Conservation (phyloP, 768 basidiomycete genomes). For the Leucosporidium yakuticum region DNA sequence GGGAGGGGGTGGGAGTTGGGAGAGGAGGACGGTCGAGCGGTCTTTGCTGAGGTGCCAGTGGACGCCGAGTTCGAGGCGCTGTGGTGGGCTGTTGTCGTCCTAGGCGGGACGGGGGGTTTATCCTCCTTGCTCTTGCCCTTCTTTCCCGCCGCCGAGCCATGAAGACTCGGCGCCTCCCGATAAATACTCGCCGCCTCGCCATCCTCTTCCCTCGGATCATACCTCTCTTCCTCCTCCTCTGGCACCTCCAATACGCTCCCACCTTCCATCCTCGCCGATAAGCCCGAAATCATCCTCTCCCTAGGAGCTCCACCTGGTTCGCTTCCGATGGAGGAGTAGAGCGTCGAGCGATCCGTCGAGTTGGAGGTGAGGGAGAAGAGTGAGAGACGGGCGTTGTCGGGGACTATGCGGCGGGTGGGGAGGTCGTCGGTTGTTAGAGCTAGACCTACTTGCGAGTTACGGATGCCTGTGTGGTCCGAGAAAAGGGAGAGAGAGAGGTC, state of each 20-base stretch:
- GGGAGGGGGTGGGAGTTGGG: neutral
- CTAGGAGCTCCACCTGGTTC: neutral
- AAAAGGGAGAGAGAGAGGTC: too few relatives aligned
- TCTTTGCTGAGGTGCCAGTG: too few relatives aligned
- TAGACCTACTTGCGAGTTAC: slow-evolving; percentile 1
- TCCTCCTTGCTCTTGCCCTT: neutral
- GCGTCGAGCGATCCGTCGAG: slow-evolving; percentile 6
- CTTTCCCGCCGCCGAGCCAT: too few relatives aligned
- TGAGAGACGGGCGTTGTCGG: slow-evolving; percentile 22
- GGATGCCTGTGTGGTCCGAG: neutral
- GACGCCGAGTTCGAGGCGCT: too few relatives aligned
- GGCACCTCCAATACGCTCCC: neutral
- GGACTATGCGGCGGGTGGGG: slow-evolving; percentile 8
- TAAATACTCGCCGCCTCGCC: neutral
- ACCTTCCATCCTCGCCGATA: too few relatives aligned
- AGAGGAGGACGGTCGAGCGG: neutral
- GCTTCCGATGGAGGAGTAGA: neutral
- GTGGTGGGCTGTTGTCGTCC: too few relatives aligned
- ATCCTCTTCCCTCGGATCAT: neutral
- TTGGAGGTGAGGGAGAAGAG: slow-evolving; percentile 9
- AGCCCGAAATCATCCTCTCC: neutral
- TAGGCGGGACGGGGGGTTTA: neutral
- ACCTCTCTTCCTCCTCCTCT: neutral
- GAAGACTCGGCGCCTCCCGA: neutral
- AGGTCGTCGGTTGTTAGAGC: slow-evolving; percentile 18